Evolutionary conservation across 257 asterid genomes (phyloP), one percentile per base, ranked within the genome.

Genomic region (Petrea volubilis): DNA sequence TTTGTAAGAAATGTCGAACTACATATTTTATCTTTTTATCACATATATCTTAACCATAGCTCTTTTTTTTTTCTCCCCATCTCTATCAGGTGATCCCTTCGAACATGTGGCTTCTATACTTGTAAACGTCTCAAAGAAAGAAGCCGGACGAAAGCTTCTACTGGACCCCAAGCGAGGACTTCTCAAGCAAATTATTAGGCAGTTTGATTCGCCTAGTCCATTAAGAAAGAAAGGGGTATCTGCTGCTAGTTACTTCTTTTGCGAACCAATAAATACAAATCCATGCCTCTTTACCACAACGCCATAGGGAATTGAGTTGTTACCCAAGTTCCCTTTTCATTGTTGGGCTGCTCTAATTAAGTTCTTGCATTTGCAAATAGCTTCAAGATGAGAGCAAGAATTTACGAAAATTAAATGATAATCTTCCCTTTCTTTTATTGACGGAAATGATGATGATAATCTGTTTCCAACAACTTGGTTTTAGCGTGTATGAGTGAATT

Each of bases 91-190:
- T 60, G 98, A 95, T 84, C 87, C 94, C 52, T 95, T 84, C 81
- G 97, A 88, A 70, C 97, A 92, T 43, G 97, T 92, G 79, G 98
- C 96, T 58, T 95, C 99, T 43, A 70, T 95, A 84, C 95, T 95
- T 27, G 96, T 95, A 17, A 95, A 90, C 80, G 73, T 95, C 80
- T 92, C 98, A 1, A 79, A 90, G 89, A 92, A 90, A 63, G 91
- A 82, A 86, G 84, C 76, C 21, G 99, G 99, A 75, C 81, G 99
- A 68, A 85, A 90, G 73, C 93, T 92, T 80, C 81, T 95, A 43
- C 77, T 95, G 78, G 99, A 95, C 71, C 95, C 97, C 41, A 90
- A 88, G 77, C 82, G 90, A 63, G 97, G 98, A 49, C 94, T 92
- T 70, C 71, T 92, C 78, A 90, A 88, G 92, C 96, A 92, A 85